Evolutionary conservation across 2,329 filamentous ascomycete species (phyloP).

Genomic region (Clonostachys rosea): DNA sequence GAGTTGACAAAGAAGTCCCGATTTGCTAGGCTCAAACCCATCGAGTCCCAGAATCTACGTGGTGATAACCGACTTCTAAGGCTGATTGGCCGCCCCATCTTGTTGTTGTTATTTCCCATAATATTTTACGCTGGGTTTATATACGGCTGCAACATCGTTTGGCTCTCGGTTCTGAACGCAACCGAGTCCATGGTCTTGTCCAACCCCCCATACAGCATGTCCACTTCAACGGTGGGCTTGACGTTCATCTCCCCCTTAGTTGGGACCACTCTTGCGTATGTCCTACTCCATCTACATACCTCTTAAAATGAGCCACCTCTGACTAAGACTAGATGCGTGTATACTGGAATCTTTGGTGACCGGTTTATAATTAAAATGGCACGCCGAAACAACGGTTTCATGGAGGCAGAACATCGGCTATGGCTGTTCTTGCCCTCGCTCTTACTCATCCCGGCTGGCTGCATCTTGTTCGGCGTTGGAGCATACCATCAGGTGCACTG

Average conservation of each 20-base stretch:
- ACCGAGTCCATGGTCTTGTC: constrained; percentile 20
- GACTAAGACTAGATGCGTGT: not conserved
- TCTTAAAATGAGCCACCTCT: not conserved
- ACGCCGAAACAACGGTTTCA: constrained; percentile 31
- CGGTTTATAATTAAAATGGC: constrained; percentile 28
- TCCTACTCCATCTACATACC: not conserved
- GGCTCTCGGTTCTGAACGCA: not conserved
- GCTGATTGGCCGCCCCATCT: constrained; percentile 28
- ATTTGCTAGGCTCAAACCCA: not conserved
- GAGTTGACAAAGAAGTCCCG: not conserved
- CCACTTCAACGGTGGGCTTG: not conserved
- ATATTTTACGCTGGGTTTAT: constrained; percentile 35
- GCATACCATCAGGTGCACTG: constrained; percentile 30
- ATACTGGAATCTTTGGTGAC: constrained; percentile 26
- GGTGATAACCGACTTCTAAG: not conserved
- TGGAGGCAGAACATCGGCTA: constrained; percentile 33
- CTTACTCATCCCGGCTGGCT: constrained; percentile 15
- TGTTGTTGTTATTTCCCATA: constrained; percentile 33
- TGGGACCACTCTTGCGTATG: not conserved
- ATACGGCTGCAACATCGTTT: constrained; percentile 32
- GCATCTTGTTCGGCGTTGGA: constrained; percentile 26
- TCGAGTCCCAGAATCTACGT: not conserved
- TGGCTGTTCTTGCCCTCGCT: constrained; percentile 28
- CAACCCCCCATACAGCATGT: constrained; percentile 19
- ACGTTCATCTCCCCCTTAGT: not conserved